Evolutionary conservation across 768 basidiomycete genomes (phyloP).

Genomic region (Termitomyces sp.): DNA sequence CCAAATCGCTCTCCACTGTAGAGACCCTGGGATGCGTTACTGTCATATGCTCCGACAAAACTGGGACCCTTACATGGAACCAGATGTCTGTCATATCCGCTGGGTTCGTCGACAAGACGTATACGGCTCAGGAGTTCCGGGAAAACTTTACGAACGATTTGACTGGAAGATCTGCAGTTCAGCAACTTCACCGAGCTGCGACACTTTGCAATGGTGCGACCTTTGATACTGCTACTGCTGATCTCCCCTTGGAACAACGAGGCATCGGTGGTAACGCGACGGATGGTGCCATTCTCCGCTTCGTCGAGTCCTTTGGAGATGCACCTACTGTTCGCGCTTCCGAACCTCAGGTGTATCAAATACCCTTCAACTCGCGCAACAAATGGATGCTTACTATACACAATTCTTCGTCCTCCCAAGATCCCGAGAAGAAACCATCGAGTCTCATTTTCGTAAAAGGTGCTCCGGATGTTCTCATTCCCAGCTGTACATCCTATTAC

Average conservation of each 20-base stretch:
- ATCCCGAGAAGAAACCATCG: slow-evolving; percentile 3
- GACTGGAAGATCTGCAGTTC: slow-evolving; percentile 5
- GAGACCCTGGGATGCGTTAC: slow-evolving; percentile 64
- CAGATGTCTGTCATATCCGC: slow-evolving; percentile 51
- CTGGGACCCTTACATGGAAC: slow-evolving; percentile 58
- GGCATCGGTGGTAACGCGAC: slow-evolving; percentile 44
- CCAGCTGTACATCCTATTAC: slow-evolving; percentile 26
- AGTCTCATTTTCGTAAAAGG: slow-evolving; percentile 47
- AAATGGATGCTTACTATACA: slow-evolving; percentile 55
- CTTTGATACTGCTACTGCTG: slow-evolving; percentile 30
- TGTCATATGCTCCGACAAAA: slow-evolving; percentile 51
- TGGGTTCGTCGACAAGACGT: slow-evolving; percentile 30
- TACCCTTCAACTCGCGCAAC: slow-evolving; percentile 46
- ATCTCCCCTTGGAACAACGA: slow-evolving; percentile 26
- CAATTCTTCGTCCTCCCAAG: slow-evolving; percentile 1
- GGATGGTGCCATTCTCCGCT: slow-evolving; percentile 49
- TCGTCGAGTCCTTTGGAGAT: slow-evolving; percentile 26
- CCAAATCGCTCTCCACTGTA: slow-evolving; percentile 55
- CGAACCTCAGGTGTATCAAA: slow-evolving; percentile 26
- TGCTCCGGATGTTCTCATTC: slow-evolving; percentile 53
- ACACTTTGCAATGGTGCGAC: slow-evolving; percentile 57
- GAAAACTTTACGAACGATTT: slow-evolving; percentile 1
- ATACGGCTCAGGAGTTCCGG: slow-evolving; percentile 20
- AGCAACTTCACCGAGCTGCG: slow-evolving; percentile 27
- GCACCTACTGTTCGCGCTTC: slow-evolving; percentile 17